phyloP scores from a whole-genome alignment of 2,329 filamentous ascomycete species.

The Claviceps cyperi region DNA sequence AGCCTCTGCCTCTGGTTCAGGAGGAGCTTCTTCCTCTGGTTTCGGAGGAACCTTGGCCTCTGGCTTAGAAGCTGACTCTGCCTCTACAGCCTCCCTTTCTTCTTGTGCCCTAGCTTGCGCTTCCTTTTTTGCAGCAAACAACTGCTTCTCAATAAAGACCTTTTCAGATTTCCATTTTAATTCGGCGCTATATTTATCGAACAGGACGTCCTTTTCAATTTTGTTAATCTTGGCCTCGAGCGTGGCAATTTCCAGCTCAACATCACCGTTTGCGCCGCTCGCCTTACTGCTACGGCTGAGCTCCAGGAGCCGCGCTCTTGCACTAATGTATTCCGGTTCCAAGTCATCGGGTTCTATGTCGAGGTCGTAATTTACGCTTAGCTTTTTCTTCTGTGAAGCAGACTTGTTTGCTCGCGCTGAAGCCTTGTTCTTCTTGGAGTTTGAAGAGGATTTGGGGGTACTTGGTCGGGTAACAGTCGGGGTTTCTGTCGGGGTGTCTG shows the following conservation, averaged over 20 bases:
- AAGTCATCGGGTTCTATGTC: constrained; percentile 64
- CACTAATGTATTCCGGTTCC: constrained; percentile 60
- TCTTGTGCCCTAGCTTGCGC: constrained; percentile 11
- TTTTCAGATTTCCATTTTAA: constrained; percentile 47
- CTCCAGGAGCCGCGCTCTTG: constrained; percentile 54
- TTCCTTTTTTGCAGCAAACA: constrained; percentile 32
- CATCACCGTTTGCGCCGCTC: constrained; percentile 10
- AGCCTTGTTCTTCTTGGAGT: constrained; percentile 20
- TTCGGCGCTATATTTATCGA: constrained; percentile 53
- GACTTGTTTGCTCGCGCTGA: constrained; percentile 8
- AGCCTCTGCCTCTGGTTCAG: constrained; percentile 14
- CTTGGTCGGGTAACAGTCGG: constrained; percentile 34
- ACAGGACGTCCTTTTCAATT: constrained; percentile 66
- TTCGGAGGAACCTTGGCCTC: constrained; percentile 20
- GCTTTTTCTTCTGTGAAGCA: constrained; percentile 22
- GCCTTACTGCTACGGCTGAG: constrained; percentile 18
- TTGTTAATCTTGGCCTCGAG: constrained; percentile 59
- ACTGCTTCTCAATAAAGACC: constrained; percentile 47
- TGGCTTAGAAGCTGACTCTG: constrained; percentile 6
- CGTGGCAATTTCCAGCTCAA: constrained; percentile 41
- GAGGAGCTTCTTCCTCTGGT: constrained; percentile 20
- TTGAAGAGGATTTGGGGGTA: constrained; percentile 27
- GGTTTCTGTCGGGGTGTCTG: constrained; percentile 35
- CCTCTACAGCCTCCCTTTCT: constrained; percentile 8
- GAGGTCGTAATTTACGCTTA: constrained; percentile 41